Percentiles rank a stretch among this genome's conserved stretches.
Conservation (phyloP, 306 rosid genomes). For the Gynostemma pentaphyllum region DNA sequence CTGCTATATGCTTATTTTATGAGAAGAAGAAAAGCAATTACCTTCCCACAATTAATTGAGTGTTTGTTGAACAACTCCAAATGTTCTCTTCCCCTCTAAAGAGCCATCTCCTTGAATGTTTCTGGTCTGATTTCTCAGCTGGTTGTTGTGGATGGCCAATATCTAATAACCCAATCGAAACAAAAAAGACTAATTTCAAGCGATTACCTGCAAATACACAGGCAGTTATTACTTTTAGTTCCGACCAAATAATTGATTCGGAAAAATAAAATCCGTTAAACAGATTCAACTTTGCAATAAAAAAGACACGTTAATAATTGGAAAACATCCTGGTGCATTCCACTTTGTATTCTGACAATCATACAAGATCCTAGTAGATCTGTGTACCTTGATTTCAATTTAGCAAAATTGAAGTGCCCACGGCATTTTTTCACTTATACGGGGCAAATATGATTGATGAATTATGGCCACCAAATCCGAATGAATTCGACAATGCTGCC, state of each 20-base stretch:
- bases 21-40: no score
- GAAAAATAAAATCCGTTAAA: no score
- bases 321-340: not conserved
- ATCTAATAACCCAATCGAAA: not conserved
- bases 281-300: not conserved
- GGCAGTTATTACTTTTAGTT: not conserved
- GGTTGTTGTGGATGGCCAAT: not conserved
- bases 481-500: slow-evolving; percentile 87
- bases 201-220: not conserved
- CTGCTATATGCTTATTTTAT: not conserved
- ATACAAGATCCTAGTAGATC: no score
- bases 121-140: not conserved
- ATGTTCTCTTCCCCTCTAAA: not conserved
- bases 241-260: not conserved
- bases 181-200: not conserved
- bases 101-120: no score
- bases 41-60: not conserved
- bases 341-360: not conserved
- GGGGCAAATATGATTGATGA: slow-evolving; percentile 85
- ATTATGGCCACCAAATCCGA: slow-evolving; percentile 95
- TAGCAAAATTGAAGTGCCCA: slow-evolving; percentile 23
- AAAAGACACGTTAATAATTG: not conserved
- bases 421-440: slow-evolving; percentile 33
- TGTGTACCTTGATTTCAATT: slow-evolving; percentile 5
- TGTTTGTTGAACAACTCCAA: not conserved